Base-by-base conservation (phyloP, 352 stramenopile genomes). In the Pythium folliculosum region DNA sequence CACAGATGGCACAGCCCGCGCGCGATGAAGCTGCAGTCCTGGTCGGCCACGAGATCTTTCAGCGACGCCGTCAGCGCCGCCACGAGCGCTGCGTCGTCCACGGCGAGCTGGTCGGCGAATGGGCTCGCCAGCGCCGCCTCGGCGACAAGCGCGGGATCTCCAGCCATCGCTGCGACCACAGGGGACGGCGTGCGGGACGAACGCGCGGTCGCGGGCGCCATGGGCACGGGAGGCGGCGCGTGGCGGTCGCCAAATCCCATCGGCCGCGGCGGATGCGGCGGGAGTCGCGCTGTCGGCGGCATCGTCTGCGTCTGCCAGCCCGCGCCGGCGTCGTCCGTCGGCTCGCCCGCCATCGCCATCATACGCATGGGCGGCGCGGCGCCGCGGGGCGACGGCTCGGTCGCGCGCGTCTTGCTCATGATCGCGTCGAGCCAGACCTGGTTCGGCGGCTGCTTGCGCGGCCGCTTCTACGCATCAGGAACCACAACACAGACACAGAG, bases 401-500 rank as follows among this genome's bases (percentile, higher is more conserved):
- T 67, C 4, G 72, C 62, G 22, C 80, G 78, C 21, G 76, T 70
- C 64, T 88, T 87, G 77, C 70, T 92, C 74, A 90, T 84, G 45
- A 92, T 90, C 13, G 82, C 84, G 70, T 88, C 73, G 50, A 92
- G 76, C 84, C 84, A 91, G 60, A 79, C 76, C 56, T 88, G 77
- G 57, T 89, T 91, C 7, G 81, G 73, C 48, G 82, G 75, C 38
- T 73, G 66, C 16, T 55, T 72, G n/a, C 57, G 70, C 49, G 37
- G 62, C 17, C 59, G 70, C 43, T 69, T 69, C 57, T 70, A 21
- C 40, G 19, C 40, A n/a, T n/a, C 5, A n/a, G 10, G 35, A 40
- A 40, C 35, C 35, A 40, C 35, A 40, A 40, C 53, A 32, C n/a
- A 48, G 37, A 22, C 53, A 43, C n/a, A 50, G 21, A 16, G 45